Conservation (phyloP, 1,139 yeast genomes). For the Lodderomyces margitis region DNA sequence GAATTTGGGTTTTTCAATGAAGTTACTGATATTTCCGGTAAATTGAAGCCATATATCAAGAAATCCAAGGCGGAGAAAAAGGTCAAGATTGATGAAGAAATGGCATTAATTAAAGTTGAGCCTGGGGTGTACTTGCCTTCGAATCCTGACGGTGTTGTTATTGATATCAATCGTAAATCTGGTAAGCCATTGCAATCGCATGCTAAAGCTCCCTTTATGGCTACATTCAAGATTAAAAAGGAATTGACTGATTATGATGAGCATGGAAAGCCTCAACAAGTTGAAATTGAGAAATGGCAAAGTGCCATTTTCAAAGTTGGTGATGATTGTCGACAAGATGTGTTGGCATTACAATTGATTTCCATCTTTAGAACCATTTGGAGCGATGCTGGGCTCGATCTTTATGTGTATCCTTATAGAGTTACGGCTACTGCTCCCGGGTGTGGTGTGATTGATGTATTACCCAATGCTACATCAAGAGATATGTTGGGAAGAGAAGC, state of each 20-base stretch:
- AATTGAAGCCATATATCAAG: constrained; percentile 88
- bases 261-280: constrained; percentile 34
- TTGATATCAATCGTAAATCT: constrained; percentile 87
- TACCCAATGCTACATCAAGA: constrained; percentile 91
- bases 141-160: constrained; percentile 92
- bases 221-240: constrained; percentile 81
- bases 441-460: constrained; percentile 96
- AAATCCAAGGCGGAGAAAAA: constrained; percentile 96
- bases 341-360: constrained; percentile 86
- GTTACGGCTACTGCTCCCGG: constrained; percentile 99
- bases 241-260: constrained; percentile 47
- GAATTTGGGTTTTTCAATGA: constrained; percentile 90
- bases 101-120: constrained; percentile 73
- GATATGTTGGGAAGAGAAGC: constrained; percentile 99
- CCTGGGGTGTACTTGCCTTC: constrained; percentile 93
- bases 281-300: constrained; percentile 68
- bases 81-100: constrained; percentile 93
- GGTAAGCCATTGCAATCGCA: constrained; percentile 98
- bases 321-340: constrained; percentile 98
- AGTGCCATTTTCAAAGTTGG: constrained; percentile 98
- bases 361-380: constrained; percentile 91
- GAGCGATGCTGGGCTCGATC: constrained; percentile 82
- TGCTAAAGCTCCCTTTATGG: constrained; percentile 98
- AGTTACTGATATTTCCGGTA: constrained; percentile 91
- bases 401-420: constrained; percentile 88